Base-by-base conservation (phyloP, 495 filamentous ascomycete genomes). In the Penicillium antarcticum region DNA sequence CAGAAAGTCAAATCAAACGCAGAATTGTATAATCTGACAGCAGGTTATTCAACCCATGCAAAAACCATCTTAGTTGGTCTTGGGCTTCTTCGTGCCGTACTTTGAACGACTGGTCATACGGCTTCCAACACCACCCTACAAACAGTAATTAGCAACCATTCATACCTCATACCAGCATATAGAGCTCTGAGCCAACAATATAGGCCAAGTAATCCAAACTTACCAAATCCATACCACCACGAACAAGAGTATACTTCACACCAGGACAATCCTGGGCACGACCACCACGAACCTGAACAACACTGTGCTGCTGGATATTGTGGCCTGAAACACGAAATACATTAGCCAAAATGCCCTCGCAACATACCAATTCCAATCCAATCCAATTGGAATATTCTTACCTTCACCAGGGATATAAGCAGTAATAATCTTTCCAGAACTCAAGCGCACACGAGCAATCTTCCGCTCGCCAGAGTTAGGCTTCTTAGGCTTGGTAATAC, bases 41-140 rank as follows among this genome's bases (percentile, higher is more conserved):
- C 17, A 33, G 36, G 18, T 49, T 17, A 23, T 14, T 33, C 40
- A 52, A 53, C 29, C 39, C 16, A 11, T 24, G 24, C 23, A n/a
- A 19, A 18, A 38, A 39, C 12, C 24, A 29, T 9, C 29, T 53
- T 71, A 76, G 35, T 72, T 72, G 58, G 55, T 82, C 84, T 96
- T 97, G 1, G 94, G 92, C 74, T 96, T 97, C 85, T 99, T 99
- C 12, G 95, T 95, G 52, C 94, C 94, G 61, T 95, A 99, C 76
- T 99, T 99, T 49, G 89, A 95, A 62, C 94, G 81, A 66, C 87
- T 88, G 3, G 82, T 88, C 68, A 86, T 78, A 45, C 94, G 79
- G 63, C 83, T 92, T 13, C 80, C 82, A 56, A 99, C 95, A 75
- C 95, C 95, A 66, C 91, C 90, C 94, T 97, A 65, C 17, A 50